Percentiles rank a stretch among this genome's conserved stretches.
Conservation (phyloP, 495 filamentous ascomycete species). For the Aspergillus affinis region DNA sequence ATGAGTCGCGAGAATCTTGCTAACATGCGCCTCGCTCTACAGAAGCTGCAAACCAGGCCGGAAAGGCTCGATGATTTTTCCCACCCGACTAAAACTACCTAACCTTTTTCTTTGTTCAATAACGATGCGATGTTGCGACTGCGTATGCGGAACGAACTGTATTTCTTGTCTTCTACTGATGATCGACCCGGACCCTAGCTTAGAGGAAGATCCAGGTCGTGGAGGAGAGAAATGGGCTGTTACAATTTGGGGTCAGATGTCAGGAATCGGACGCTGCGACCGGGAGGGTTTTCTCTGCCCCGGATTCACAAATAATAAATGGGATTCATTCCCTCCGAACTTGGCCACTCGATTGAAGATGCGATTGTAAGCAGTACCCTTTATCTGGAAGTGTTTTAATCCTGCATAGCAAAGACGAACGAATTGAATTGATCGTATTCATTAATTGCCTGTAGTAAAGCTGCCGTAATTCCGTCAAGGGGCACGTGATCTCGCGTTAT, state of each 20-base stretch:
- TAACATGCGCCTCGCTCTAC: slow-evolving; percentile 13
- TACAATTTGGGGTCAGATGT: too few relatives aligned
- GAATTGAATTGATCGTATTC: background rate
- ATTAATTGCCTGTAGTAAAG: slow-evolving; percentile 1
- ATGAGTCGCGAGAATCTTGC: slow-evolving; percentile 2
- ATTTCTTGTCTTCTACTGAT: background rate
- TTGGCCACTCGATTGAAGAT: background rate
- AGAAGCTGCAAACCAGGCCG: slow-evolving; percentile 55
- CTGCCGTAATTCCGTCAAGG: slow-evolving; percentile 11
- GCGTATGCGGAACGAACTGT: slow-evolving; percentile 5
- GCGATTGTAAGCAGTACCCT: background rate
- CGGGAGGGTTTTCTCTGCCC: background rate
- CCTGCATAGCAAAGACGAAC: background rate
- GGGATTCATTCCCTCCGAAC: background rate
- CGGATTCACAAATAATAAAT: background rate
- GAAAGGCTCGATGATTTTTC: slow-evolving; percentile 43
- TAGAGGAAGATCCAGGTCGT: slow-evolving; percentile 11
- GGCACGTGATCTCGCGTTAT: slow-evolving; percentile 44
- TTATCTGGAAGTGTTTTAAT: background rate
- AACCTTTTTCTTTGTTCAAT: slow-evolving; percentile 22
- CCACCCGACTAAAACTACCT: background rate
- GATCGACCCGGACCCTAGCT: slow-evolving; percentile 11
- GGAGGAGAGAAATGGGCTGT: background rate
- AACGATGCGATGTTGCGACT: slow-evolving; percentile 27
- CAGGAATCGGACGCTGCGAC: background rate